Percentiles rank a stretch among this genome's conserved stretches.
Evolutionary conservation across 1,284 basidiomycete genomes (phyloP).

Genomic region (Ustilago sp.): DNA sequence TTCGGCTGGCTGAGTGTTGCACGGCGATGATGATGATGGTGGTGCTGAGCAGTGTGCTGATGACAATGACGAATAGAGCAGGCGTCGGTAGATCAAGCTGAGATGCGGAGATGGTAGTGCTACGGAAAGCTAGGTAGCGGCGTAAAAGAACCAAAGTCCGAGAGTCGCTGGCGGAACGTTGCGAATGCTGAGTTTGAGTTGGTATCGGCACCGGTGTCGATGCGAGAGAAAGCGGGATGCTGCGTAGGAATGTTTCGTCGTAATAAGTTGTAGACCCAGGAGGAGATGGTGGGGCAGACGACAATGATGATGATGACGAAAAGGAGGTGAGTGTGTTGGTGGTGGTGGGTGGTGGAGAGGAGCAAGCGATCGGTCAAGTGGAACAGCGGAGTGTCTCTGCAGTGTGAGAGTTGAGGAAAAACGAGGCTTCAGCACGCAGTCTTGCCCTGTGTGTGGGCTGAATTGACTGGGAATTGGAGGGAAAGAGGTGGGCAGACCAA

Average conservation of each 20-base stretch:
- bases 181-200: neutral
- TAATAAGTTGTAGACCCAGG: constrained; percentile 25
- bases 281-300: neutral
- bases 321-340: constrained; percentile 3
- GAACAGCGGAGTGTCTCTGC: constrained; percentile 9
- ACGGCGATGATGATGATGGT: constrained; percentile 1
- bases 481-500: too few species aligned
- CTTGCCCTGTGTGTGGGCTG: neutral
- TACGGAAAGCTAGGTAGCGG: constrained; percentile 6
- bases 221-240: constrained; percentile 1
- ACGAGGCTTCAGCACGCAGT: constrained; percentile 2
- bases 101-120: constrained; percentile 2
- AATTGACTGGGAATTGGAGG: neutral
- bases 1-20: constrained; percentile 5
- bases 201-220: neutral
- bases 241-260: constrained; percentile 12
- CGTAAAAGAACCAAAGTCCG: constrained; percentile 2
- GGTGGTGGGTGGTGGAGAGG: constrained; percentile 18
- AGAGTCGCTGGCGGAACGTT: neutral
- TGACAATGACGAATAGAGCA: constrained; percentile 25
- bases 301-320: constrained; percentile 21
- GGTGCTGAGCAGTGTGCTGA: constrained; percentile 9
- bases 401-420: neutral
- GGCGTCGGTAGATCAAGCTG: constrained; percentile 18
- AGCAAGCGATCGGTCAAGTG: neutral